phyloP scores from a whole-genome alignment of 805 yeast genomes.

The Isabelozyma rhagii region DNA sequence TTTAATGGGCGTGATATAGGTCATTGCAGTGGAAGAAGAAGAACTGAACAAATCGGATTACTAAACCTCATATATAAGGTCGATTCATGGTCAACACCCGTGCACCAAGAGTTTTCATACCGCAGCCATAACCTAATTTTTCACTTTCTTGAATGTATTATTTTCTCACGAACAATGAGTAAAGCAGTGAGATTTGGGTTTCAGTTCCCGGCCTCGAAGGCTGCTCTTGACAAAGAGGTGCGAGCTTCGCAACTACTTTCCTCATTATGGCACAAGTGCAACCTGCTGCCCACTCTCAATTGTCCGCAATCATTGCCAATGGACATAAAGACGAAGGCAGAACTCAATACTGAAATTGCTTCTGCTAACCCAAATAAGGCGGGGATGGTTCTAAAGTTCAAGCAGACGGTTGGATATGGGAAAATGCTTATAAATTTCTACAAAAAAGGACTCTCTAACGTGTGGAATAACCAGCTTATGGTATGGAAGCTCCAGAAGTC shows the following conservation, averaged over 20 bases:
- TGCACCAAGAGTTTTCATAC: not conserved
- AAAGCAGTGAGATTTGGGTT: slow-evolving; percentile 1
- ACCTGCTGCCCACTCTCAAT: slow-evolving; percentile 15
- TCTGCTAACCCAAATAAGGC: slow-evolving; percentile 12
- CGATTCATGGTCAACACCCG: not conserved
- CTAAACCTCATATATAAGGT: not conserved
- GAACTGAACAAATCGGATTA: not conserved
- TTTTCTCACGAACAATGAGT: not conserved
- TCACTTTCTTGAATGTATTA: not conserved
- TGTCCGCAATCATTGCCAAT: slow-evolving; percentile 29
- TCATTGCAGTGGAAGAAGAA: not conserved
- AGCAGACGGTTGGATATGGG: slow-evolving; percentile 44
- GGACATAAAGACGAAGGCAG: slow-evolving; percentile 20
- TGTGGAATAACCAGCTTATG: slow-evolving; percentile 43
- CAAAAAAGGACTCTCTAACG: slow-evolving; percentile 53
- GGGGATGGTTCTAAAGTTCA: slow-evolving; percentile 17
- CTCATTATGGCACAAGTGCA: slow-evolving; percentile 6
- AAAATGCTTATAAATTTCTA: slow-evolving; percentile 50
- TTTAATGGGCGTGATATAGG: slow-evolving; percentile 11
- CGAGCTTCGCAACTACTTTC: slow-evolving; percentile 3
- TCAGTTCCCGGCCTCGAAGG: slow-evolving; percentile 9
- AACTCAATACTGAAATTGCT: slow-evolving; percentile 23
- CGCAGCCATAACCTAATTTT: no score
- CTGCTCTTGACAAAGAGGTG: slow-evolving; percentile 2
- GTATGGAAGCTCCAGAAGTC: slow-evolving; percentile 12